Conservation (phyloP, 495 filamentous ascomycete genomes). For the Chlorociboria aeruginascens region DNA sequence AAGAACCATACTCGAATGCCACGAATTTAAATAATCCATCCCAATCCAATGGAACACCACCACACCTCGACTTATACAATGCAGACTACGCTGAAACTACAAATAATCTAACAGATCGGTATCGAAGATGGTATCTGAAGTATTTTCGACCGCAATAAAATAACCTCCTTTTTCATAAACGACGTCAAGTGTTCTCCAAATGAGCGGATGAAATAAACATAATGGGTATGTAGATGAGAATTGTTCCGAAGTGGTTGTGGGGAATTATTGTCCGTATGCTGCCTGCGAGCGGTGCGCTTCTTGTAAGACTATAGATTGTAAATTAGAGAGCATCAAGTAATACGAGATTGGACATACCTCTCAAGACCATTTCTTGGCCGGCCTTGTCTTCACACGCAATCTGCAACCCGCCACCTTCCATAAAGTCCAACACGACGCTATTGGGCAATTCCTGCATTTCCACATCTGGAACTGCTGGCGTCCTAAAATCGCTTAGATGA, state of each 20-base stretch:
- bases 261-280: slow-evolving; percentile 24
- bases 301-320: slow-evolving; percentile 28
- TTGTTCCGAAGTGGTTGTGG: background rate
- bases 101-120: too few relatives aligned
- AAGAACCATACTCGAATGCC: too few relatives aligned
- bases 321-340: slow-evolving; percentile 3
- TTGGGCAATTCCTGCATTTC: slow-evolving; percentile 83
- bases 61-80: too few relatives aligned
- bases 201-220: slow-evolving; percentile 2
- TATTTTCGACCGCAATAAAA: too few relatives aligned
- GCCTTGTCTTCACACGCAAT: slow-evolving; percentile 71
- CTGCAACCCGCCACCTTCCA: slow-evolving; percentile 74
- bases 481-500: slow-evolving; percentile 68
- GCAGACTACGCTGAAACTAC: too few relatives aligned
- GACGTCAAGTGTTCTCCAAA: background rate
- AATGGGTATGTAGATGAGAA: background rate
- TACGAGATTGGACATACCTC: slow-evolving; percentile 37
- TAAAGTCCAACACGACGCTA: slow-evolving; percentile 73
- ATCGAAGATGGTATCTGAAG: too few relatives aligned
- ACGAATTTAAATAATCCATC: too few relatives aligned
- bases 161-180: background rate
- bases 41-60: too few relatives aligned
- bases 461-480: slow-evolving; percentile 70
- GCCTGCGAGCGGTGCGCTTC: slow-evolving; percentile 34
- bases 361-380: slow-evolving; percentile 55